phyloP scores from a whole-genome alignment of 768 basidiomycete species.

The Leccinum imitatum region DNA sequence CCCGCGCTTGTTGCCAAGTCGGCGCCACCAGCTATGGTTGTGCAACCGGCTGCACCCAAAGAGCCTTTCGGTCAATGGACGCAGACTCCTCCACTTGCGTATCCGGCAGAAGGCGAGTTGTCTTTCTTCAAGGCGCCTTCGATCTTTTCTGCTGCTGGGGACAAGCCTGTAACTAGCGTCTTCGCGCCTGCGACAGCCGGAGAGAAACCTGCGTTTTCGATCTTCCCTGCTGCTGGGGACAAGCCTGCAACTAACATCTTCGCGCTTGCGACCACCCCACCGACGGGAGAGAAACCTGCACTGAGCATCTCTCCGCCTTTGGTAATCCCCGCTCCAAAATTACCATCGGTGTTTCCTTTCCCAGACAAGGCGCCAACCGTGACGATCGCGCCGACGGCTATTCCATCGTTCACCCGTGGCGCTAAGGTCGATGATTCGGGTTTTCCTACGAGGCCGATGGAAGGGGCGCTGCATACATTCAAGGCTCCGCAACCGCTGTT shows the following conservation, averaged over 20 bases:
- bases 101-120: constrained; percentile 23
- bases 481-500: constrained; percentile 11
- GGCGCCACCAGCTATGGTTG: constrained; percentile 18
- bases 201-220: too few species aligned
- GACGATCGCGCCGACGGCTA: constrained; percentile 7
- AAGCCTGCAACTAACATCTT: background rate
- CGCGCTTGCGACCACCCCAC: background rate
- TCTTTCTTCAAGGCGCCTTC: constrained; percentile 41
- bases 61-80: constrained; percentile 36
- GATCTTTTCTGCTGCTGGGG: constrained; percentile 19
- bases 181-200: background rate
- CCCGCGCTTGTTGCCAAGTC: too few species aligned
- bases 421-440: background rate
- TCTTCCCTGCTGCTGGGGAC: background rate
- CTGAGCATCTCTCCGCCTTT: too few species aligned
- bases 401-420: constrained; percentile 14
- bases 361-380: background rate
- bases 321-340: too few species aligned
- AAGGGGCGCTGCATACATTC: background rate
- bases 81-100: constrained; percentile 16
- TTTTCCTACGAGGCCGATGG: constrained; percentile 8
- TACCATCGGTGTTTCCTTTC: background rate
- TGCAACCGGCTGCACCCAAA: constrained; percentile 43
- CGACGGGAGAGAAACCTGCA: too few species aligned
- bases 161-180: background rate